Base-by-base conservation (phyloP, 2,329 filamentous ascomycete species). In the Rhexocercosporidium sp. region DNA sequence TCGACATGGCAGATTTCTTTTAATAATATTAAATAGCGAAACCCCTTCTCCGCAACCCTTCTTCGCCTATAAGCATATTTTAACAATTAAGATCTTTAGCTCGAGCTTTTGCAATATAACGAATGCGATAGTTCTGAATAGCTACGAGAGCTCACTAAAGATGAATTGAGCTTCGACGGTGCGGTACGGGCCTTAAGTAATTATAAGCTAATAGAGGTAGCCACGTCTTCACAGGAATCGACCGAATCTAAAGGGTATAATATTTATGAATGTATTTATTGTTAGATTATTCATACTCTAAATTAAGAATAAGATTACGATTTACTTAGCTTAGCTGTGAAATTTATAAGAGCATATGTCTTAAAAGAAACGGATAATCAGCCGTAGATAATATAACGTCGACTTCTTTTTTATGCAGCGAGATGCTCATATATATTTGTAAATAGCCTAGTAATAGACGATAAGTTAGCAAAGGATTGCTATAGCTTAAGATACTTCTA, bases 1-100 rank as follows among this genome's bases (percentile, higher is more conserved):
- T 63, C 60, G n/a, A 66, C 53, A 59, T 66, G 60, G 65, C 53
- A 66, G n/a, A 63, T 66, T 25, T 63, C 66, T 25, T 64, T 63
- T 46, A 20, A 66, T 46, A 18, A 54, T 11, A 41, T 66, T 20
- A 59, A 64, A 63, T 31, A 66, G 37, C 51, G n/a, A n/a, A 47
- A 20, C 63, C 3, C 16, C 27, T 44, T 64, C 27, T 66, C 60
- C 20, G 60, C 53, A 20, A 53, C 63, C 2, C 65, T 66, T 25
- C 53, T 66, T 54, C 29, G 31, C 37, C 29, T 66, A 3, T 66
- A 44, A 54, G 60, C 51, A 41, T 66, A 66, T 46, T 64, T 66
- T 59, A 46, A 66, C 51, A 66, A 51, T 25, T 12, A 66, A 31
- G 60, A 66, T 60, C 65, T 66, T 59, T 66, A 53, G 60, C 64